Evolutionary conservation across 1,284 basidiomycete species (phyloP).

Genomic region (Erythrobasidium hasegawianum): DNA sequence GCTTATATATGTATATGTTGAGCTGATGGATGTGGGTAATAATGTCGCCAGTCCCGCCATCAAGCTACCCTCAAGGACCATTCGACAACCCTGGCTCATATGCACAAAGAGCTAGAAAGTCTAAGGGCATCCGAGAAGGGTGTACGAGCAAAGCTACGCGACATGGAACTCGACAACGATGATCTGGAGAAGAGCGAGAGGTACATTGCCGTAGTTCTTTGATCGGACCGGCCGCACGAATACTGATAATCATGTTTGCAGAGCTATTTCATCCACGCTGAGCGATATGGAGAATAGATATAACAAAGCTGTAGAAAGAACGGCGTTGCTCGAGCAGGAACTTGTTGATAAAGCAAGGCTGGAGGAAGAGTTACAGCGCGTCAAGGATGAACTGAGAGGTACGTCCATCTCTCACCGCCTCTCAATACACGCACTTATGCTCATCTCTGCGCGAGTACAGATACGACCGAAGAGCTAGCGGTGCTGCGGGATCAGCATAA

Average conservation of each 20-base stretch:
- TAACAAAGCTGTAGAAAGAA: slow-evolving; percentile 87
- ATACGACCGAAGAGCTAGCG: slow-evolving; percentile 23
- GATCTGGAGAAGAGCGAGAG: slow-evolving; percentile 63
- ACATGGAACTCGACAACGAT: slow-evolving; percentile 93
- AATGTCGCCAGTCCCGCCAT: slow-evolving; percentile 72
- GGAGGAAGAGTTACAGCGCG: slow-evolving; percentile 85
- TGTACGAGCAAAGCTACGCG: slow-evolving; percentile 53
- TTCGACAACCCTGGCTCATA: slow-evolving; percentile 75
- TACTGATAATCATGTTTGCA: not conserved
- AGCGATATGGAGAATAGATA: slow-evolving; percentile 82
- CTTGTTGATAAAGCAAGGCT: slow-evolving; percentile 82
- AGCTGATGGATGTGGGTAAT: no score
- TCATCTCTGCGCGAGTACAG: no score
- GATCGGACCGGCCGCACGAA: not conserved
- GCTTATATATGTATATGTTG: no score
- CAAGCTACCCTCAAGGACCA: slow-evolving; percentile 82
- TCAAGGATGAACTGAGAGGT: slow-evolving; percentile 75
- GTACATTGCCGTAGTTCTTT: slow-evolving; percentile 6
- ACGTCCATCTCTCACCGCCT: slow-evolving; percentile 50
- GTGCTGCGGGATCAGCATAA: slow-evolving; percentile 6
- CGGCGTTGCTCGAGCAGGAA: slow-evolving; percentile 94
- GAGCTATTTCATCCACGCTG: slow-evolving; percentile 54
- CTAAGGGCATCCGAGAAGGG: slow-evolving; percentile 42
- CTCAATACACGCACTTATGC: no score
- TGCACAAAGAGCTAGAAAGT: slow-evolving; percentile 79